Base-by-base conservation (phyloP, 2,329 filamentous ascomycete species). In the Aspergillus neoniger region DNA sequence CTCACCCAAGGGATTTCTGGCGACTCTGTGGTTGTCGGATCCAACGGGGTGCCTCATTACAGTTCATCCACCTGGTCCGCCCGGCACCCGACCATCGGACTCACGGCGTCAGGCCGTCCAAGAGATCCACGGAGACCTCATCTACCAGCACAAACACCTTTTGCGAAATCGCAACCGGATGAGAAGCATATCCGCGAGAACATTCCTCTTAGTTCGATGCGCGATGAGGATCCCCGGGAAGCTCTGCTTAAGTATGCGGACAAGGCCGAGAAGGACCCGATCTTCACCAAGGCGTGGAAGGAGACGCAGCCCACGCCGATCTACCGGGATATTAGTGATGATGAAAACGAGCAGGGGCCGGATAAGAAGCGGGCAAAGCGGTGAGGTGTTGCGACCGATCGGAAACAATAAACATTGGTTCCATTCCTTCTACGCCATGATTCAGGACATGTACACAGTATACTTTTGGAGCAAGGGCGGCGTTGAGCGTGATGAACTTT, bases 191-290 rank as follows among this genome's bases (percentile, higher is more conserved):
- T 99, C 63, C 89, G 88, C 69, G 87, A 94, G 72, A 91, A 91
- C 66, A 96, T 98, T 56, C 92, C 93, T 28, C 83, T 98, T 12
- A 94, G 92, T 64, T 88, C 87, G 64, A 96, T 99, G 91, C 84
- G 96, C 51, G 93, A 99, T 76, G 95, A 99, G 75, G 95, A 99
- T 79, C 95, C 95, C 0, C 83, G 95, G 65, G 95, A 96, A 77
- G 95, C 95, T 49, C 80, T 99, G 71, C 80, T 99, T 62, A 97
- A 96, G 80, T 99, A 98, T 81, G 94, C 92, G 39, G 91, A 96
- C 58, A 89, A 96, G 73, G 92, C 93, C 12, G 88, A 96, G 77
- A 94, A 91, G 73, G 93, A 98, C 73, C 94, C 93, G 0, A 84
- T 96, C 69, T 99, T 98, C 72, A 99, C 95, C 30, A 91, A 91